Percentiles rank a stretch among this genome's conserved stretches.
phyloP scores from a whole-genome alignment of 139 green algal species.

The Auxenochlorella pyrenoidosa region DNA sequence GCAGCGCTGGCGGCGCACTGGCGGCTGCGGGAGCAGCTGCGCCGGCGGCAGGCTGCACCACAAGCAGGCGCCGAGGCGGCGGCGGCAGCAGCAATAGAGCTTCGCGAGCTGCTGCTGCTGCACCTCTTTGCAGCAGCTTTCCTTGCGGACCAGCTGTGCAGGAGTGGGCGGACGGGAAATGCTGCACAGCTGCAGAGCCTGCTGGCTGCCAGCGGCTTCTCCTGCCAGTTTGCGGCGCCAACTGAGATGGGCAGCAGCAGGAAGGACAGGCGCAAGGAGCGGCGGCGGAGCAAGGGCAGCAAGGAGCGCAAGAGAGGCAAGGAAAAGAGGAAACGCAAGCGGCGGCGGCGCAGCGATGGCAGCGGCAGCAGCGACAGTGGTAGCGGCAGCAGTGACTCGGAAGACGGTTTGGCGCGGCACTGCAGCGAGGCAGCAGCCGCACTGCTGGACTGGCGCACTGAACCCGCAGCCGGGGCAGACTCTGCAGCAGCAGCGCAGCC shows the following conservation, averaged over 20 bases:
- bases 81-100: neutral
- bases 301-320: neutral
- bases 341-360: neutral
- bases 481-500: neutral
- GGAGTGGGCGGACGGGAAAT: neutral
- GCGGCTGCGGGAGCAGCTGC: neutral
- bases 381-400: neutral
- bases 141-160: neutral
- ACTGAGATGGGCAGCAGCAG: neutral
- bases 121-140: constrained; percentile 10
- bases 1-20: neutral
- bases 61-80: no score
- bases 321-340: neutral
- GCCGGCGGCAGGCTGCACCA: neutral
- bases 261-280: neutral
- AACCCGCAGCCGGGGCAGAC: neutral
- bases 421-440: neutral
- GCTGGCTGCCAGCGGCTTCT: neutral
- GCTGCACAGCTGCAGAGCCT: neutral
- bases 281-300: neutral
- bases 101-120: constrained; percentile 26
- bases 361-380: neutral
- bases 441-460: no score
- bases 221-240: neutral
- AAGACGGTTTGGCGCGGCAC: no score